A percentile compares a stretch with the other conserved stretches of the same genome.
Evolutionary conservation across 176 grass and related monocot species (phyloP).

Genomic region (Urochloa ruziziensis): DNA sequence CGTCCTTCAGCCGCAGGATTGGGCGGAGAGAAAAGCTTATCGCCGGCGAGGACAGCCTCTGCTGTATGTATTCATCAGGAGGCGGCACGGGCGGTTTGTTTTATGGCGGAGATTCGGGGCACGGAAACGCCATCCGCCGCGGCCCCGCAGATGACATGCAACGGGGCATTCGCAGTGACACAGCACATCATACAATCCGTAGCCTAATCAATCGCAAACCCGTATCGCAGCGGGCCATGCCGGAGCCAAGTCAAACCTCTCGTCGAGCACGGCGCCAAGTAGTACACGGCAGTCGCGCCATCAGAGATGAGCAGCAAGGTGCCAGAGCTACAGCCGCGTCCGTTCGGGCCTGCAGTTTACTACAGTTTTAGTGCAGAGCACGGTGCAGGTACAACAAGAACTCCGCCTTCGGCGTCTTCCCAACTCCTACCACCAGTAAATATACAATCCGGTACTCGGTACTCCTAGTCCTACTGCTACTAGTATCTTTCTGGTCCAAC

Average conservation of each 20-base stretch:
- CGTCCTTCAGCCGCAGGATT: not conserved
- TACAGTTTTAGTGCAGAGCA: not conserved
- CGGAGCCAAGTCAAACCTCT: not conserved
- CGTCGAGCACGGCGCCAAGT: not conserved
- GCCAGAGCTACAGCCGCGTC: conserved; percentile 2
- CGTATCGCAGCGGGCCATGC: not conserved
- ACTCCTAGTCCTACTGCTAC: not conserved
- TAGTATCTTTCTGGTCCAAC: not conserved
- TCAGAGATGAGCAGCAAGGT: not conserved
- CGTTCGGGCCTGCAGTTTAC: not conserved
- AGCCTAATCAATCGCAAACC: not conserved
- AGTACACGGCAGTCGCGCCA: not conserved
- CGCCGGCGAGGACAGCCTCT: not conserved
- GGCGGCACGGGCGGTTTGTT: not conserved
- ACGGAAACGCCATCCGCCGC: not conserved
- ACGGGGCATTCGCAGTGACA: not conserved
- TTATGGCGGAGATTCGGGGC: not conserved
- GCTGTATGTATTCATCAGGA: not conserved
- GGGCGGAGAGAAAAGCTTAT: not conserved
- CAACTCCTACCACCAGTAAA: not conserved
- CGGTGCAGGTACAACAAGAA: conserved; percentile 19
- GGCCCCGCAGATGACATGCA: not conserved
- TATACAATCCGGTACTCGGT: conserved; percentile 7
- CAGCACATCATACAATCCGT: not conserved
- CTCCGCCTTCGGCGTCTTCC: conserved; percentile 24